A percentile compares a stretch with the other conserved stretches of the same genome.
Evolutionary conservation across 805 yeast genomes (phyloP).

Genomic region (Candida glaebosa): DNA sequence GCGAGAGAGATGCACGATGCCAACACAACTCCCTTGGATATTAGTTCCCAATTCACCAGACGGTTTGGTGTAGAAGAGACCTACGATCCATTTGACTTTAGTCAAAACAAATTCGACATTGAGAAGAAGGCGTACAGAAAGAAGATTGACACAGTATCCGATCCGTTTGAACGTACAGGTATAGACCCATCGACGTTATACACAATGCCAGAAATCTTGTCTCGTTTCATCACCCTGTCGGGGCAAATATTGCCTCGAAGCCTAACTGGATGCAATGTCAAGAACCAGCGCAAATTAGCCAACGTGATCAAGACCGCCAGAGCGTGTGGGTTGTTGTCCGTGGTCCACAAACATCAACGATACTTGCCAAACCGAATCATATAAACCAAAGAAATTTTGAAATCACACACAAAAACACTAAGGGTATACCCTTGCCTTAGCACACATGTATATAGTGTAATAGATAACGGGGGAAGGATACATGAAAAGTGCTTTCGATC

Average conservation of each 20-base stretch:
- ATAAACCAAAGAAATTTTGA: too few relatives aligned
- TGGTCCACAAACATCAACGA: constrained; percentile 62
- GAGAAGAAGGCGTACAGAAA: constrained; percentile 35
- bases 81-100: constrained; percentile 82
- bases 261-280: constrained; percentile 61
- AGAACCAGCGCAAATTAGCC: constrained; percentile 67
- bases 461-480: too few relatives aligned
- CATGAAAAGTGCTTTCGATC: too few relatives aligned
- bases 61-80: constrained; percentile 49
- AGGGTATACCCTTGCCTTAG: too few relatives aligned
- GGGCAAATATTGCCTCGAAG: constrained; percentile 77
- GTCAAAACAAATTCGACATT: constrained; percentile 53
- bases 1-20: constrained; percentile 28
- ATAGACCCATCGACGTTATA: constrained; percentile 70
- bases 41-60: constrained; percentile 34
- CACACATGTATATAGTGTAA: too few relatives aligned
- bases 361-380: constrained; percentile 39
- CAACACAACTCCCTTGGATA: constrained; percentile 31
- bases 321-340: constrained; percentile 73
- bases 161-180: constrained; percentile 45
- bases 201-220: constrained; percentile 66
- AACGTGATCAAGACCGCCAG: constrained; percentile 80
- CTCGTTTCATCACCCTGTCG: constrained; percentile 60
- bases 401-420: too few relatives aligned
- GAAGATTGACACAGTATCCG: constrained; percentile 16